Evolutionary conservation across 1,284 basidiomycete genomes (phyloP).

Genomic region (Apiotrichum akiyoshidainum): DNA sequence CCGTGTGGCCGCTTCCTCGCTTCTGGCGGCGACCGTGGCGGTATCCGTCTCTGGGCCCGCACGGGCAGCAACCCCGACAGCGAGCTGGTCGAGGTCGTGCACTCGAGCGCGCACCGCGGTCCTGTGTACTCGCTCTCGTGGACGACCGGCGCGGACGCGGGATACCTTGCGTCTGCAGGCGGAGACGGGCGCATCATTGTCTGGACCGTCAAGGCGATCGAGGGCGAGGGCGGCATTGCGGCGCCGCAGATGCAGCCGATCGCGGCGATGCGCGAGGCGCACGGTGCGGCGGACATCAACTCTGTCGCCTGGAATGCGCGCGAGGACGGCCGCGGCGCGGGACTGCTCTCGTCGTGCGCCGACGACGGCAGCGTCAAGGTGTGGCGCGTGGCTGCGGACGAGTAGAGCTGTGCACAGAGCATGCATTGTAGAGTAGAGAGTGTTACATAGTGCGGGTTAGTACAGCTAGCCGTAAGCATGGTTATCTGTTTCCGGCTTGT

Average conservation of each 20-base stretch:
- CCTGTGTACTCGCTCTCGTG: constrained; percentile 44
- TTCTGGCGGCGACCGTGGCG: constrained; percentile 49
- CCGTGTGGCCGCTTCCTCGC: constrained; percentile 80
- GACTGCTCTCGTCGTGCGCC: constrained; percentile 56
- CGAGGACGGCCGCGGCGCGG: constrained; percentile 32
- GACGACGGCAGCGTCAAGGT: constrained; percentile 58
- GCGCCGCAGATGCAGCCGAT: constrained; percentile 21
- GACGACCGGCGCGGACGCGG: constrained; percentile 33
- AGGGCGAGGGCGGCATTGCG: constrained; percentile 4
- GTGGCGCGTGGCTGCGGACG: constrained; percentile 49
- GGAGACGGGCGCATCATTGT: constrained; percentile 58
- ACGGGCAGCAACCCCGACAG: constrained; percentile 30
- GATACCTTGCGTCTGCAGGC: constrained; percentile 55
- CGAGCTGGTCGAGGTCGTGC: constrained; percentile 34
- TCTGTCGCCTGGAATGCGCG: constrained; percentile 54
- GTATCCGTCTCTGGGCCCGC: constrained; percentile 55
- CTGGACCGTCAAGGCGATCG: constrained; percentile 49
- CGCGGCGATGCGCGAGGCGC: constrained; percentile 38
- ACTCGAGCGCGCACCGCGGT: constrained; percentile 41
- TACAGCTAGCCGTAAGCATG: too few species aligned
- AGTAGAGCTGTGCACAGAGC: constrained; percentile 1
- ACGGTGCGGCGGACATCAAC: constrained; percentile 57
- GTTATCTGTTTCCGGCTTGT: too few species aligned
- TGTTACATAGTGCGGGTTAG: too few species aligned
- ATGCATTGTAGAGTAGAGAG: too few species aligned